Conservation (phyloP, 139 green algal genomes). For the Picochlorum sp. region DNA sequence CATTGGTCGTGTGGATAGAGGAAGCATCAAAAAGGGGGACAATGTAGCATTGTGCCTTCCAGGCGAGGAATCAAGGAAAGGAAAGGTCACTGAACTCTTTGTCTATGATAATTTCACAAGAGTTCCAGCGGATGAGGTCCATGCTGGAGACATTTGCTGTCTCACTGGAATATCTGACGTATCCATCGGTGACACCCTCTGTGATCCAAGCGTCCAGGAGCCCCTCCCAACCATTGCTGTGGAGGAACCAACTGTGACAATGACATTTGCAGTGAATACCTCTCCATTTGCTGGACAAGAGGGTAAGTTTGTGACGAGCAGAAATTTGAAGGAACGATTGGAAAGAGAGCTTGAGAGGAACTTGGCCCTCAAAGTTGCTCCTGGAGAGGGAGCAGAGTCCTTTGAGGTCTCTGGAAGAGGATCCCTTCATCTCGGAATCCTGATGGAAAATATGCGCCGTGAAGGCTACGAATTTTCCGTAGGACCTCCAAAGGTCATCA, state of each 20-base stretch:
- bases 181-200: slow-evolving; percentile 94
- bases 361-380: slow-evolving; percentile 87
- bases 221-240: slow-evolving; percentile 89
- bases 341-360: slow-evolving; percentile 86
- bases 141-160: slow-evolving; percentile 88
- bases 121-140: slow-evolving; percentile 53
- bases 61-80: slow-evolving; percentile 9
- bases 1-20: slow-evolving; percentile 76
- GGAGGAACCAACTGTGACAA: slow-evolving; percentile 95
- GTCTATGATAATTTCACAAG: slow-evolving; percentile 92
- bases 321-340: slow-evolving; percentile 64
- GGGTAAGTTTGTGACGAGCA: slow-evolving; percentile 87
- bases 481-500: slow-evolving; percentile 92
- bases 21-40: slow-evolving; percentile 59
- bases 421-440: slow-evolving; percentile 82
- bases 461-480: slow-evolving; percentile 82
- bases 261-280: slow-evolving; percentile 95
- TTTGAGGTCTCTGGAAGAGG: slow-evolving; percentile 92
- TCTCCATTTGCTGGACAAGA: slow-evolving; percentile 91
- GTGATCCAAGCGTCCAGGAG: slow-evolving; percentile 34
- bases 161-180: slow-evolving; percentile 63
- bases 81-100: slow-evolving; percentile 86
- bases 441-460: slow-evolving; percentile 97
- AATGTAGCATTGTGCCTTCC: slow-evolving; percentile 34
- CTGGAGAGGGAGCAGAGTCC: slow-evolving; percentile 78